Conservation (phyloP, 1,284 basidiomycete species). For the Xerocomus amazonicus region DNA sequence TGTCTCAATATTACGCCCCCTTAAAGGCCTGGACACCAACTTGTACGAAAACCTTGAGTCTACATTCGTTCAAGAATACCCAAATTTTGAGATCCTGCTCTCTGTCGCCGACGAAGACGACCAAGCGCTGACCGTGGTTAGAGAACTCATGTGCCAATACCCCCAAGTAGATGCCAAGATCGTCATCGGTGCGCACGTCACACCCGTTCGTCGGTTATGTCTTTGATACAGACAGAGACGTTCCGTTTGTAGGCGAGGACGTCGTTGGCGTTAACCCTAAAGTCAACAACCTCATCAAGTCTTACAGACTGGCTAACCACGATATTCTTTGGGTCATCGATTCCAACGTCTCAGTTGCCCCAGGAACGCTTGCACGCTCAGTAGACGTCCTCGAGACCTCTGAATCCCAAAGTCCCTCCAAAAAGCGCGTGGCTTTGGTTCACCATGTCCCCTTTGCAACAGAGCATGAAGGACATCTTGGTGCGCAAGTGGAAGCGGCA, state of each 20-base stretch:
- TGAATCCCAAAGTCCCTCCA: slow-evolving; percentile 14
- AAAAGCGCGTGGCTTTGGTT: slow-evolving; percentile 74
- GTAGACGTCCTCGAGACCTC: slow-evolving; percentile 67
- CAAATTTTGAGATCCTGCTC: slow-evolving; percentile 84
- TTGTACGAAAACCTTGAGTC: slow-evolving; percentile 92
- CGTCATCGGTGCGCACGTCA: slow-evolving; percentile 62
- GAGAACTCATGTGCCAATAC: slow-evolving; percentile 73
- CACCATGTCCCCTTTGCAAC: slow-evolving; percentile 96
- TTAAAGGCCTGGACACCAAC: slow-evolving; percentile 91
- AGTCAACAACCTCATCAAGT: slow-evolving; percentile 91
- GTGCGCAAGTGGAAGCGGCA: slow-evolving; percentile 86
- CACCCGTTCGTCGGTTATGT: neutral
- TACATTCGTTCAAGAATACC: slow-evolving; percentile 85
- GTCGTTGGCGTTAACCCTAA: slow-evolving; percentile 93
- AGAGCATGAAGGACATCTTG: slow-evolving; percentile 63
- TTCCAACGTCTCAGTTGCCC: slow-evolving; percentile 81
- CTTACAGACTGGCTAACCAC: slow-evolving; percentile 77
- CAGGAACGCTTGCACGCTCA: slow-evolving; percentile 82
- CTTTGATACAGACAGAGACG: slow-evolving; percentile 3
- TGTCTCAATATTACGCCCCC: slow-evolving; percentile 86
- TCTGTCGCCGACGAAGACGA: slow-evolving; percentile 81
- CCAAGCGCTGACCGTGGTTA: slow-evolving; percentile 77
- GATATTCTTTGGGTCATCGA: slow-evolving; percentile 98
- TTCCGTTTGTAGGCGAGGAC: slow-evolving; percentile 55
- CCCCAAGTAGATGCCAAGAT: slow-evolving; percentile 68